Conservation (phyloP, 805 yeast genomes). For the Candida boidinii region DNA sequence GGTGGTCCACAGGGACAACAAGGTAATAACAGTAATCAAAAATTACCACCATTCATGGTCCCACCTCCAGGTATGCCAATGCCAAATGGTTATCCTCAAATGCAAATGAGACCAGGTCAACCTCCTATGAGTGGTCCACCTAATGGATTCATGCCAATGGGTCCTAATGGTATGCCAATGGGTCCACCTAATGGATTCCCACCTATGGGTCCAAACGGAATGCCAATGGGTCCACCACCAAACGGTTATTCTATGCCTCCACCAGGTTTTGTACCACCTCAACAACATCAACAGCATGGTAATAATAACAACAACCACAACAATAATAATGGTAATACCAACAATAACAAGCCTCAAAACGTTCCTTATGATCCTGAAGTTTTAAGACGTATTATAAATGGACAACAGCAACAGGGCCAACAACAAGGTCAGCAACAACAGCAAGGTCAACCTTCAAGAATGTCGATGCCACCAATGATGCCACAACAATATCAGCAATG, state of each 20-base stretch:
- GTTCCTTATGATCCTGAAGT: too few species aligned
- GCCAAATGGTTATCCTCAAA: too few species aligned
- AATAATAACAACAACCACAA: too few species aligned
- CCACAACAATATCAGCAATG: conserved; percentile 3
- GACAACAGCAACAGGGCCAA: conserved; percentile 8
- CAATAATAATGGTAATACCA: too few species aligned
- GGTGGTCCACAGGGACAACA: conserved; percentile 1
- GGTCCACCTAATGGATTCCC: background rate
- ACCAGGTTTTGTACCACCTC: conserved; percentile 1
- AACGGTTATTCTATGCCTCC: conserved; percentile 1
- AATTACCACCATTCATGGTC: conserved; percentile 1
- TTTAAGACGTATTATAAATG: too few species aligned
- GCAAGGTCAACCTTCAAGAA: too few species aligned
- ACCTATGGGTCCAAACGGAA: background rate
- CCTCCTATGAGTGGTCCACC: background rate
- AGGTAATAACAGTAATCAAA: conserved; percentile 1
- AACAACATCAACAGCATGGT: conserved; percentile 7
- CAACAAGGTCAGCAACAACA: conserved; percentile 10
- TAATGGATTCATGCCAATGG: conserved; percentile 1
- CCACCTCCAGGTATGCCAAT: conserved; percentile 1
- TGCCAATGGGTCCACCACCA: background rate
- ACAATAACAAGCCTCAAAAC: conserved; percentile 2
- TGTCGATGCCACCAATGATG: too few species aligned
- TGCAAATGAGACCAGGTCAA: background rate
- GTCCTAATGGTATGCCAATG: conserved; percentile 3